Evolutionary conservation across 169 alveolate genomes (phyloP), one percentile per base, ranked within the genome.

Genomic region (Plasmodium fragile): DNA sequence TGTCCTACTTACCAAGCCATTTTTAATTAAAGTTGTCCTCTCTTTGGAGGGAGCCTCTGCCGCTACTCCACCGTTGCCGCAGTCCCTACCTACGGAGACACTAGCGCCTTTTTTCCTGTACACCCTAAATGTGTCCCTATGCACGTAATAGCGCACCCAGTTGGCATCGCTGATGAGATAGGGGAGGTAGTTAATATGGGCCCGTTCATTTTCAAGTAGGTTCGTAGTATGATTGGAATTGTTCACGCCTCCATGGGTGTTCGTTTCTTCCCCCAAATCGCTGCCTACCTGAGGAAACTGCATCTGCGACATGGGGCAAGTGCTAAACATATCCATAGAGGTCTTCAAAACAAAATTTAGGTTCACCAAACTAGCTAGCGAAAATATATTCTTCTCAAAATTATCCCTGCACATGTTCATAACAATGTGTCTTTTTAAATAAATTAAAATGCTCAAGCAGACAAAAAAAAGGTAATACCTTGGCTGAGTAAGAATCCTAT

Each of bases 61-160:
- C 13, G 41, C 28, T 78, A 3, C 11, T 18, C 13, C 32, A n/a
- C 85, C 52, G 11, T 82, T 59, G 18, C 34, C 45, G 18, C 36
- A 3, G 41, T 0, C 25, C 49, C 7, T 79, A 8, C 18, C 30
- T 78, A 4, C 4, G 73, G 32, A 43, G 18, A 34, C 8, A 18
- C 41, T 11, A 0, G 59, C 32, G 28, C 41, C 53, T 25, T 3
- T 39, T 49, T 59, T 49, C 59, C 59, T 32, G 52, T 87, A 87
- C 5, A 87, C 28, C 34, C 49, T 25, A 70, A 87, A 87, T 1
- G 85, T 87, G 18, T 87, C n/a, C 45, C 30, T 87, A 49, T 87
- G 93, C 10, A 87, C 82, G 30, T 87, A 87, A 41, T 87, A 87
- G 18, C 71, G 34, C 3, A 43, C 43, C 93, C 93, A 87, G 30